Percentiles rank a stretch among this genome's conserved stretches.
phyloP scores from a whole-genome alignment of 495 filamentous ascomycete species.

The Echria macrotheca region DNA sequence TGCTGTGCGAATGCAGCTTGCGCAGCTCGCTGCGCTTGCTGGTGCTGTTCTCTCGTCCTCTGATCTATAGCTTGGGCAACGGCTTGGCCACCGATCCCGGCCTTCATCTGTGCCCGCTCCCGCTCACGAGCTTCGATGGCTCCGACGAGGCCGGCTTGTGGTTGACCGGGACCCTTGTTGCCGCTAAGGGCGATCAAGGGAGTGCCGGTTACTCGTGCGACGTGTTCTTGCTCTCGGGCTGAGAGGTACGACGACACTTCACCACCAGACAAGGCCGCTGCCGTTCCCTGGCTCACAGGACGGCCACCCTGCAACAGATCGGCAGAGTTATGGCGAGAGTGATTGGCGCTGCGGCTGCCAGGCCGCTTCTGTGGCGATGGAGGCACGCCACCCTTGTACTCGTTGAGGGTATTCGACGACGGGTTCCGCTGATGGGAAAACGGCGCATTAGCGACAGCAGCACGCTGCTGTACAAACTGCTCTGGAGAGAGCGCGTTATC shows the following conservation, averaged over 20 bases:
- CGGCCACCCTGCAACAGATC: constrained; percentile 31
- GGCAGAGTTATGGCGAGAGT: constrained; percentile 42
- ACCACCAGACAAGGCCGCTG: constrained; percentile 29
- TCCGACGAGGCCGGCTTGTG: constrained; percentile 60
- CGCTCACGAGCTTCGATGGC: constrained; percentile 72
- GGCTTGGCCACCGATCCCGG: constrained; percentile 64
- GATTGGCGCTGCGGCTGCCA: constrained; percentile 20
- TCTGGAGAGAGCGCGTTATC: constrained; percentile 52
- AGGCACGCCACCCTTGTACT: constrained; percentile 41
- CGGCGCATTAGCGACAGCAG: constrained; percentile 43
- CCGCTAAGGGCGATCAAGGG: constrained; percentile 71
- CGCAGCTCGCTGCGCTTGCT: constrained; percentile 33
- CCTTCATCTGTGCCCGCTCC: constrained; percentile 66
- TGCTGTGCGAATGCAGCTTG: constrained; percentile 31
- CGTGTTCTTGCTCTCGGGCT: constrained; percentile 89
- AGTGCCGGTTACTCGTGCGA: constrained; percentile 79
- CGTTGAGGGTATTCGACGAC: constrained; percentile 47
- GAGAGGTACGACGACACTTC: constrained; percentile 67
- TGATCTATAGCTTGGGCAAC: constrained; percentile 77
- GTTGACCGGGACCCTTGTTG: constrained; percentile 43
- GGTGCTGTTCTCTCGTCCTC: constrained; percentile 56
- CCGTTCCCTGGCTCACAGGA: constrained; percentile 29
- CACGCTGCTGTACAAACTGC: constrained; percentile 82
- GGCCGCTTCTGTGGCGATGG: constrained; percentile 25
- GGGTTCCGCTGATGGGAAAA: constrained; percentile 55